Base-by-base conservation (phyloP, 768 basidiomycete genomes). In the Mycena sanguinolenta region DNA sequence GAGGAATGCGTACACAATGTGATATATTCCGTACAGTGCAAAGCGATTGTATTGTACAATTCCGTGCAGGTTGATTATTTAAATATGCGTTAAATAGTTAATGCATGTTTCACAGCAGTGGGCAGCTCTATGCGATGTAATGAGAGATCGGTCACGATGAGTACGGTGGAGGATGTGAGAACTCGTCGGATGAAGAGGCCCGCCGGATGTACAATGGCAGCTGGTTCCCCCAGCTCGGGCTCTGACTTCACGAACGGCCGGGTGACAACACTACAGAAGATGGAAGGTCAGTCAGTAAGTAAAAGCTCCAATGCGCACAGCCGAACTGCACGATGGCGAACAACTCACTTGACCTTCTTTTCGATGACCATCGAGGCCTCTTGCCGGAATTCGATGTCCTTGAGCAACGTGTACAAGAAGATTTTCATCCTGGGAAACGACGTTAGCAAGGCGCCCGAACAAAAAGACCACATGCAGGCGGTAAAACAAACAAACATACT, bases 341-440 rank as follows among this genome's bases (percentile, higher is more conserved):
- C 74, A 72, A 85, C 88, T 83, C 76, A 91, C 89, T 90, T 90
- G 77, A 88, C 83, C 57, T 84, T 87, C 82, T 90, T 90, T 82
- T 91, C 88, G 73, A 90, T 86, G 73, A 88, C 84, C 73, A 88
- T 78, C 61, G 81, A 77, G 28, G 85, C 82, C 74, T 88, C 87
- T 25, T 86, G 81, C 55, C 83, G 78, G 80, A 89, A 88, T 75
- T 87, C 86, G 62, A 90, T 79, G 79, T 90, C 89, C 73, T 85
- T 84, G 55, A 91, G 59, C 57, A 91, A 84, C 53, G 87, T 85
- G 78, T 84, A 89, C 70, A 91, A 80, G 74, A 91, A 90, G 42
- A 87, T 83, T 77, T 91, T 91, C 78, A 91, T 90, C 82, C 89
- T 90, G 75, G 30, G 42, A 71, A 75, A 52, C 58, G 55, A 63